A percentile compares a stretch with the other conserved stretches of the same genome.
Evolutionary conservation across 2,329 filamentous ascomycete species (phyloP).

Genomic region (Bipolaris cookei): DNA sequence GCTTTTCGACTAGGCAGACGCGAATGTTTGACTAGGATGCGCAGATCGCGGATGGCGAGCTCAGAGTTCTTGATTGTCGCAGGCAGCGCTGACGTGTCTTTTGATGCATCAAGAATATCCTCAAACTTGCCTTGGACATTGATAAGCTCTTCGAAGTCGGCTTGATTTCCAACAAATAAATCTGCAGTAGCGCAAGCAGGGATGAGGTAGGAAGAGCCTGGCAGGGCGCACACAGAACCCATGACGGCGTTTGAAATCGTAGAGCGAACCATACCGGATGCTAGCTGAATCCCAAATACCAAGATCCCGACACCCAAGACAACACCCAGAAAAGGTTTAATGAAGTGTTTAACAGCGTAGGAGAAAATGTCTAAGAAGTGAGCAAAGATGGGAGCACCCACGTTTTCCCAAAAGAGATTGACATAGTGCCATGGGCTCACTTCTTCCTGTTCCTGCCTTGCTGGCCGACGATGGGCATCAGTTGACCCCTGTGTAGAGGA

Average conservation of each 20-base stretch:
- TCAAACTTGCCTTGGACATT: slow-evolving; percentile 77
- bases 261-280: slow-evolving; percentile 64
- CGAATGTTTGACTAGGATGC: slow-evolving; percentile 73
- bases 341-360: slow-evolving; percentile 63
- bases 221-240: slow-evolving; percentile 73
- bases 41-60: slow-evolving; percentile 74
- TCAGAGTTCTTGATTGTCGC: slow-evolving; percentile 82
- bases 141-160: slow-evolving; percentile 77
- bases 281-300: slow-evolving; percentile 65
- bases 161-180: slow-evolving; percentile 9
- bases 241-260: slow-evolving; percentile 69
- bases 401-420: slow-evolving; percentile 39
- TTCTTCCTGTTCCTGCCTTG: slow-evolving; percentile 15
- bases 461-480: background rate
- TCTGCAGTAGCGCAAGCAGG: slow-evolving; percentile 63
- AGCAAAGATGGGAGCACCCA: slow-evolving; percentile 45
- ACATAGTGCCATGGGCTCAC: slow-evolving; percentile 33
- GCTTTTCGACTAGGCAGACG: slow-evolving; percentile 71
- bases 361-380: slow-evolving; percentile 65
- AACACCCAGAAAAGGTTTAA: slow-evolving; percentile 67
- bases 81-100: slow-evolving; percentile 70
- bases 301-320: slow-evolving; percentile 59
- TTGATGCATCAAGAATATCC: slow-evolving; percentile 71
- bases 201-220: slow-evolving; percentile 67
- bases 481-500: slow-evolving; percentile 6